Percentiles rank a stretch among this genome's conserved stretches.
phyloP scores from a whole-genome alignment of 345 rosid species.

The Boechera stricta region DNA sequence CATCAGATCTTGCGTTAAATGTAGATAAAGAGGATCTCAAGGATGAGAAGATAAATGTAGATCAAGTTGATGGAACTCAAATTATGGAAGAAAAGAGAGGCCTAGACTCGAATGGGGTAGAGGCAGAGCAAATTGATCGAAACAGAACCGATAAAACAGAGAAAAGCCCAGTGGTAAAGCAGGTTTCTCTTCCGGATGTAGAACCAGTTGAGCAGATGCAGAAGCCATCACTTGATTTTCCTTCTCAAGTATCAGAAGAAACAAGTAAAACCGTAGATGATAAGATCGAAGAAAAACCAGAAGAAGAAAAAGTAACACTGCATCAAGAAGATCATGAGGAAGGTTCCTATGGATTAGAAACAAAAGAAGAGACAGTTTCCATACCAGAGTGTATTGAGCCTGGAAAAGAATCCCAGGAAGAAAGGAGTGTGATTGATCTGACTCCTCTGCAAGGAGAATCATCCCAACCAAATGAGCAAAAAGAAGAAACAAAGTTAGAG shows the following conservation, averaged over 20 bases:
- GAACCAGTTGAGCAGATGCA: constrained; percentile 28
- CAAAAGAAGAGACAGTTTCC: constrained; percentile 24
- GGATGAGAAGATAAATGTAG: constrained; percentile 19
- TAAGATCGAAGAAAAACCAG: neutral
- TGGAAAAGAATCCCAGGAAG: constrained; percentile 7
- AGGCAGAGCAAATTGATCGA: constrained; percentile 24
- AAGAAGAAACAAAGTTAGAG: constrained; percentile 19
- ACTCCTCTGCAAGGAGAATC: constrained; percentile 20
- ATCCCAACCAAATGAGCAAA: constrained; percentile 1
- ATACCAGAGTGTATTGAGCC: neutral
- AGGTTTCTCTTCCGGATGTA: neutral
- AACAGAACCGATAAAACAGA: constrained; percentile 23
- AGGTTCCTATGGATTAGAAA: constrained; percentile 14
- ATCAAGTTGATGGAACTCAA: constrained; percentile 10
- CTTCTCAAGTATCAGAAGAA: constrained; percentile 44
- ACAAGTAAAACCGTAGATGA: constrained; percentile 29
- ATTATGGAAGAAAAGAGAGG: constrained; percentile 27
- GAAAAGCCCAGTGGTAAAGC: neutral
- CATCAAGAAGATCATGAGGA: constrained; percentile 25
- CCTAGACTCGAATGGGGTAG: neutral
- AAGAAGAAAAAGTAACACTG: constrained; percentile 21
- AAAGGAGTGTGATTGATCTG: constrained; percentile 12
- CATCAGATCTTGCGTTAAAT: constrained; percentile 22
- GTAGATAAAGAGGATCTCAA: constrained; percentile 30
- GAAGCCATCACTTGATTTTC: constrained; percentile 16